Conservation (phyloP, 352 stramenopile genomes). For the Elongisporangium senticosum region DNA sequence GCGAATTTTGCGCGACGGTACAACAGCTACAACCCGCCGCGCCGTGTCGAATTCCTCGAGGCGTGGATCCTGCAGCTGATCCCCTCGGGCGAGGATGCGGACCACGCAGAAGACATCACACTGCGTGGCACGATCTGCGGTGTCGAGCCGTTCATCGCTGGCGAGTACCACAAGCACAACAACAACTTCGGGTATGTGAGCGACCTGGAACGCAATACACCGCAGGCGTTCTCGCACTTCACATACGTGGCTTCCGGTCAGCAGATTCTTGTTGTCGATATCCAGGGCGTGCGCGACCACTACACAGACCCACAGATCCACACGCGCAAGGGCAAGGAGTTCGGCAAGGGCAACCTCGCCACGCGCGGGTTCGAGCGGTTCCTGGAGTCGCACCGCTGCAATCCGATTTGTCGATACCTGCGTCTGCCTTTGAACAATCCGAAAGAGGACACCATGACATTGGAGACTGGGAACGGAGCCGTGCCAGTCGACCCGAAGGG, state of each 20-base stretch:
- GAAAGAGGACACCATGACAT: conserved; percentile 29
- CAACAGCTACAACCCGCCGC: conserved; percentile 78
- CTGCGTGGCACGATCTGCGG: conserved; percentile 67
- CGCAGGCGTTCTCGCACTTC: conserved; percentile 89
- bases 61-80: conserved; percentile 74
- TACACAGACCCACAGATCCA: conserved; percentile 96
- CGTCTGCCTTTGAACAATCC: conserved; percentile 68
- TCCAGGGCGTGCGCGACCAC: conserved; percentile 93
- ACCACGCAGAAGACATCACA: conserved; percentile 37
- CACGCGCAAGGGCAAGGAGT: conserved; percentile 69
- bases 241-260: conserved; percentile 90
- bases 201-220: conserved; percentile 71
- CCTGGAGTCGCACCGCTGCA: conserved; percentile 71
- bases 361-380: conserved; percentile 70
- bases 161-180: conserved; percentile 82
- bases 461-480: not conserved
- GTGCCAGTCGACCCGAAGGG: conserved; percentile 36
- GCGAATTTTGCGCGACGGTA: conserved; percentile 76
- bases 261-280: conserved; percentile 91
- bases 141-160: conserved; percentile 72
- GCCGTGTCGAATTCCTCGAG: conserved; percentile 69
- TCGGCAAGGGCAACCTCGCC: conserved; percentile 77
- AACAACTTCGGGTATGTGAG: conserved; percentile 84
- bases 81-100: conserved; percentile 18
- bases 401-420: conserved; percentile 74